phyloP scores from a whole-genome alignment of 1,284 basidiomycete species.

The Takashimella koratensis region DNA sequence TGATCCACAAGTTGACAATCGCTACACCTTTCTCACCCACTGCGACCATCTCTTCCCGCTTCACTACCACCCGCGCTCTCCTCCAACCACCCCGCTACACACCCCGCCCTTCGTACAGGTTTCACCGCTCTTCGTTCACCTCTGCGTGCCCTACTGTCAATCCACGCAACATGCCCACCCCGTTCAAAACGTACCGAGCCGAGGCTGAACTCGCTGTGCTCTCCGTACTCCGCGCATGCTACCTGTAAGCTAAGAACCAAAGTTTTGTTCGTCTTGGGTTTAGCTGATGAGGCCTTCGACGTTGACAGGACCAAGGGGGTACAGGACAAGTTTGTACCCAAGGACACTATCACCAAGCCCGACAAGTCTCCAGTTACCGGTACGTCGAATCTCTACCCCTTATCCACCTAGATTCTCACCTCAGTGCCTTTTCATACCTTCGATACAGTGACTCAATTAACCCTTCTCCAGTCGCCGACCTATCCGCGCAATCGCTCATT shows the following conservation, averaged over 20 bases:
- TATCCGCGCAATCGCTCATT: constrained; percentile 83
- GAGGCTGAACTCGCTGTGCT: constrained; percentile 66
- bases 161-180: constrained; percentile 20
- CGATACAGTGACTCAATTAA: too few species aligned
- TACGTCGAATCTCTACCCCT: constrained; percentile 47
- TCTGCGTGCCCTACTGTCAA: too few species aligned
- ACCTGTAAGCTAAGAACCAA: constrained; percentile 36
- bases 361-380: constrained; percentile 97
- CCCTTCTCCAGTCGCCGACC: constrained; percentile 70
- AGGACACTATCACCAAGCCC: constrained; percentile 82
- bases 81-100: too few species aligned
- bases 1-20: too few species aligned
- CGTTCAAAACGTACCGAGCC: constrained; percentile 34
- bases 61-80: too few species aligned
- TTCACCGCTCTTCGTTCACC: not conserved
- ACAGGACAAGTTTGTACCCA: constrained; percentile 80
- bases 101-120: too few species aligned
- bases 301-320: constrained; percentile 68
- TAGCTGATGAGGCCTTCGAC: not conserved
- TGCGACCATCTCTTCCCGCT: too few species aligned
- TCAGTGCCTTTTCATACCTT: too few species aligned
- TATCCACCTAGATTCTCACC: not conserved
- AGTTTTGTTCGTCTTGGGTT: not conserved
- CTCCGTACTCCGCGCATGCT: constrained; percentile 86
- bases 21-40: too few species aligned